Evolutionary conservation across 257 asterid species (phyloP), one percentile per base, ranked within the genome.

Genomic region (Solanum okadae): DNA sequence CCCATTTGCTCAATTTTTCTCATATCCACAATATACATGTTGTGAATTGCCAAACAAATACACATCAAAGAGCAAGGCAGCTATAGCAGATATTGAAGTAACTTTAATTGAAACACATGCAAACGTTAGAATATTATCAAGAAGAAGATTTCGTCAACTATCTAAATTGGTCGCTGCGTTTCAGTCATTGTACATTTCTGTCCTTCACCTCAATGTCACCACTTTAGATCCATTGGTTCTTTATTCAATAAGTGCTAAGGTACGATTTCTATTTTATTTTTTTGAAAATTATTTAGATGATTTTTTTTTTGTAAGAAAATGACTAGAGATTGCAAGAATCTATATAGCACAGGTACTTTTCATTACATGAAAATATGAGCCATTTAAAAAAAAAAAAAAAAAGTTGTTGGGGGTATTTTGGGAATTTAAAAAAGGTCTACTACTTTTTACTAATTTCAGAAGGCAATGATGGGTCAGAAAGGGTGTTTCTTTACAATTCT

Each of bases 161-260:
- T 97, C 99, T 0, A 94, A 89, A 91, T 87, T 97, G 86, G 98
- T 96, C 44, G 95, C 93, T 27, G 93, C 95, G 0, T 94, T 97
- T 42, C 98, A 96, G 9, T 89, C 98, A 6, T 59, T 96, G 78
- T 88, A 86, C 49, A 96, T 97, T 85, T 88, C 93, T 72, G 91
- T 96, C 34, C 99, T 97, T 67, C 99, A 97, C 91, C 98, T 97
- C 88, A 96, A 94, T 86, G 94, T 96, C 86, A 94, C 98, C 86
- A 93, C 99, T 5, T 90, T 96, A 70, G 98, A 95, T 90, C 91
- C 94, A 6, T 93, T 94, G 87, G 98, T 96, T 75, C 98, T 97
- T 86, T 97, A 97, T 93, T 97, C 99, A 61, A 92, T 97, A 78
- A 97, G 98, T 75, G 98, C 98, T 75, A 97, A 97, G 99, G 99